Evolutionary conservation across 345 rosid genomes (phyloP).

Genomic region (Eucalyptus erythrocorys): DNA sequence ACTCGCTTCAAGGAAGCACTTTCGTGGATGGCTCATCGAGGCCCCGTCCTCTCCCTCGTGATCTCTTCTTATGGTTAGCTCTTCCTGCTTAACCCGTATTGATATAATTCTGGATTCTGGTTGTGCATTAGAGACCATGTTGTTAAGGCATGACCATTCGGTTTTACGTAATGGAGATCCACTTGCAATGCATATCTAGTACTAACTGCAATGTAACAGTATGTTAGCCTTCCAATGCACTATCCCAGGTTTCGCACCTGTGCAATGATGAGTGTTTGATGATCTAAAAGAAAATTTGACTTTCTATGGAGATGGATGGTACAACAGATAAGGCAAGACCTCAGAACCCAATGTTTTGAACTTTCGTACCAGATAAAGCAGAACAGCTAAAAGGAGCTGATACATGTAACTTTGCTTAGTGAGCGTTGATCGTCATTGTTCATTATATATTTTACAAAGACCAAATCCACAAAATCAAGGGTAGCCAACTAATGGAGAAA

Average conservation of each 20-base stretch:
- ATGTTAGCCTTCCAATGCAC: neutral
- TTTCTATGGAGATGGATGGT: neutral
- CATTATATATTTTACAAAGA: neutral
- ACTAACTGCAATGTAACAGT: neutral
- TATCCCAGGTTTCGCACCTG: neutral
- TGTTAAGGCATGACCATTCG: neutral
- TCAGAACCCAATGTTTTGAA: neutral
- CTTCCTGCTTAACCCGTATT: neutral
- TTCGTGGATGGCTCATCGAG: conserved; percentile 90
- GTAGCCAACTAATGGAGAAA: neutral
- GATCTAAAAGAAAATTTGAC: neutral
- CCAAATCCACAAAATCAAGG: neutral
- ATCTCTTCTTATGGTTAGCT: conserved; percentile 49
- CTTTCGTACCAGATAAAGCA: neutral
- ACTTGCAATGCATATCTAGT: neutral
- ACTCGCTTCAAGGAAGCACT: conserved; percentile 45
- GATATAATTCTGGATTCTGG: neutral
- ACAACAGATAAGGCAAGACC: neutral
- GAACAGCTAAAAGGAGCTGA: neutral
- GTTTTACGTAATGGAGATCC: neutral
- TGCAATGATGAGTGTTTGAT: neutral
- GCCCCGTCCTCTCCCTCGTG: conserved; percentile 61
- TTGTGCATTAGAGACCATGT: neutral
- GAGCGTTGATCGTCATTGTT: neutral
- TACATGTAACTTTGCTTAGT: neutral